phyloP scores from a whole-genome alignment of 225 moss, liverwort and hornwort species.

The Neckera pumila region DNA sequence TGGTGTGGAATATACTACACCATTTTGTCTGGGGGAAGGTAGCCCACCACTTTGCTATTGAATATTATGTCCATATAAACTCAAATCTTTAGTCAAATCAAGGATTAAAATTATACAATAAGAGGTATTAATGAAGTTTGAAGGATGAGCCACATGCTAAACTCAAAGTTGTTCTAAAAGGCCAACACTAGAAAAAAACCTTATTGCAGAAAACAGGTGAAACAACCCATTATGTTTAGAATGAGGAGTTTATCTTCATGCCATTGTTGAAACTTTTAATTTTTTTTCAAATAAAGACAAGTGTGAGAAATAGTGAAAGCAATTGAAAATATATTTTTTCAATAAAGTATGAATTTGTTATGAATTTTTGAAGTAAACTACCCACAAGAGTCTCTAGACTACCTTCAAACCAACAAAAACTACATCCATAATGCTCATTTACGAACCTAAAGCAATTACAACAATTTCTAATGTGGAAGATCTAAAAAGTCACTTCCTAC shows the following conservation, averaged over 20 bases:
- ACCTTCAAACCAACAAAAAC: neutral
- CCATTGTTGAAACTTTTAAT: too few species aligned
- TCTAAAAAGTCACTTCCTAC: neutral
- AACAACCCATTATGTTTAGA: accelerated
- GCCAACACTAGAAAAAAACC: neutral
- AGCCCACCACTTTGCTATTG: too few species aligned
- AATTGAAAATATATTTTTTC: neutral
- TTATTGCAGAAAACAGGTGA: too few species aligned
- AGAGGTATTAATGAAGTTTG: neutral
- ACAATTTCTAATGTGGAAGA: neutral
- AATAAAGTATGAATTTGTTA: neutral
- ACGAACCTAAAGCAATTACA: neutral
- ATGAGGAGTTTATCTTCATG: neutral
- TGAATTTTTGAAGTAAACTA: neutral
- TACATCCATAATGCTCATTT: neutral
- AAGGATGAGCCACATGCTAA: neutral
- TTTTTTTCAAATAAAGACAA: too few species aligned
- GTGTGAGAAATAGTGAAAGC: neutral
- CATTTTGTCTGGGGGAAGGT: too few species aligned
- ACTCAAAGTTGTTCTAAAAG: neutral
- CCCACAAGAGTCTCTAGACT: neutral
- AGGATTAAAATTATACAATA: neutral
- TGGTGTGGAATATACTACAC: too few species aligned
- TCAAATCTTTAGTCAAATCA: neutral
- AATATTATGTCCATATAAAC: too few species aligned